Evolutionary conservation across 345 rosid genomes (phyloP), one percentile per base, ranked within the genome.

Genomic region (Linum lewisii): DNA sequence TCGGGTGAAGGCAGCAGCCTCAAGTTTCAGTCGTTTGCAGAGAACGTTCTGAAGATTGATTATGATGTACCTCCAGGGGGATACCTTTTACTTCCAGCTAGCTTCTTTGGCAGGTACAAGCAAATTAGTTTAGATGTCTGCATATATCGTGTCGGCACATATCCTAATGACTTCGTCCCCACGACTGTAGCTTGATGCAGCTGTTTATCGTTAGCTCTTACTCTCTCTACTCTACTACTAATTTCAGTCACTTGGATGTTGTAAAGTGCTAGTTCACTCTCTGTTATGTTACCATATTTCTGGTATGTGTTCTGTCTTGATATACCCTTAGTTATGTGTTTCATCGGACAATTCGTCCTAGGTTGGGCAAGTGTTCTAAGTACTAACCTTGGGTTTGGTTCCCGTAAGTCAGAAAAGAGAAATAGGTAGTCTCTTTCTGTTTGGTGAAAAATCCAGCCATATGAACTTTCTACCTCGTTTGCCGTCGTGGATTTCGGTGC

Each of bases 51-150:
- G 2, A 65, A 69, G 23, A 57, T 52, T 7, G 61, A 63, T 34
- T 68, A 75, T 53, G 69, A 59, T 18, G 34, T 52, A 16, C 66
- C 66, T 20, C 58, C 67, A 1, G 52, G 54, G 57, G 72, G 67
- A 58, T 75, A 70, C 64, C 66, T 75, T 51, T 22, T 75, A 32
- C 49, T 74, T 55, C 78, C 75, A 7, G 65, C 47, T 56, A 53
- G 64, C 42, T 79, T 73, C 66, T 57, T 70, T 2, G 62, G 68
- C 47, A 58, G 69, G 29, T 75, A 69, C 5, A 76, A 74, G 13
- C 75, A 76, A 65, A 68, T 71, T 21, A 63, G 61, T 60, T 38
- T 79, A 66, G 78, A 76, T 51, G 57, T 79, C 56, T 66, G 80
- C 68, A 68, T 79, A 69, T 76, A 80, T 80, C 68, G 52, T 60